Evolutionary conservation across 495 filamentous ascomycete genomes (phyloP).

Genomic region (Penicillium cosmopolitanum): DNA sequence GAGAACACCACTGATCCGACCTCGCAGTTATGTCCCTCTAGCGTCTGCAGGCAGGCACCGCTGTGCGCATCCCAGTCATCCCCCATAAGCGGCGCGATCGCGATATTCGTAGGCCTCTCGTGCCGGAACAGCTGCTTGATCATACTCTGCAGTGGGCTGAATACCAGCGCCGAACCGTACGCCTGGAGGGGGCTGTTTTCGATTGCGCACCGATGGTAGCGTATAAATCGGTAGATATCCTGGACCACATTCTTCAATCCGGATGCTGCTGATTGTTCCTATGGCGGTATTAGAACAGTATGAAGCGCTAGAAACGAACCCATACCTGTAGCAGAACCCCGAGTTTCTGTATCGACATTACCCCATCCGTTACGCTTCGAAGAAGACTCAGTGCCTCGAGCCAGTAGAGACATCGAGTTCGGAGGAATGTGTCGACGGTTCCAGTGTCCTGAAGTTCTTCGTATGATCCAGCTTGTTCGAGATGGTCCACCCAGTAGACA

Average conservation of each 20-base stretch:
- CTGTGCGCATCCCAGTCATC: background rate
- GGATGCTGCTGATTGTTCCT: too few relatives aligned
- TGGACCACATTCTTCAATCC: background rate
- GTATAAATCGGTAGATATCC: constrained; percentile 19
- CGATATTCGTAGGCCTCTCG: background rate
- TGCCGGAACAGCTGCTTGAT: background rate
- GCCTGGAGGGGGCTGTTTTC: constrained; percentile 29
- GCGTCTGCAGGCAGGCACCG: too few relatives aligned
- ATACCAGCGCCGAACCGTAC: constrained; percentile 32
- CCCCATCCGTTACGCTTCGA: constrained; percentile 1
- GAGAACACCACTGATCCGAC: too few relatives aligned
- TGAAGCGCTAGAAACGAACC: too few relatives aligned
- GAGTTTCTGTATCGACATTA: background rate
- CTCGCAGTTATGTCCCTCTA: too few relatives aligned
- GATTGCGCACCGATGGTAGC: constrained; percentile 14
- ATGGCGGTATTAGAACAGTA: too few relatives aligned
- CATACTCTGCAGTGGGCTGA: constrained; percentile 17
- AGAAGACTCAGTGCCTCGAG: constrained; percentile 36
- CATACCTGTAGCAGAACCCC: too few relatives aligned
- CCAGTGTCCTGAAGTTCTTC: constrained; percentile 3
- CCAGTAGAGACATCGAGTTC: constrained; percentile 40
- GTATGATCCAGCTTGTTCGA: constrained; percentile 18
- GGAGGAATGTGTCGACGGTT: constrained; percentile 19
- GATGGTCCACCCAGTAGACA: constrained; percentile 44
- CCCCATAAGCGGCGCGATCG: background rate